Evolutionary conservation across 768 basidiomycete genomes (phyloP).

Genomic region (Lentinula sp.): DNA sequence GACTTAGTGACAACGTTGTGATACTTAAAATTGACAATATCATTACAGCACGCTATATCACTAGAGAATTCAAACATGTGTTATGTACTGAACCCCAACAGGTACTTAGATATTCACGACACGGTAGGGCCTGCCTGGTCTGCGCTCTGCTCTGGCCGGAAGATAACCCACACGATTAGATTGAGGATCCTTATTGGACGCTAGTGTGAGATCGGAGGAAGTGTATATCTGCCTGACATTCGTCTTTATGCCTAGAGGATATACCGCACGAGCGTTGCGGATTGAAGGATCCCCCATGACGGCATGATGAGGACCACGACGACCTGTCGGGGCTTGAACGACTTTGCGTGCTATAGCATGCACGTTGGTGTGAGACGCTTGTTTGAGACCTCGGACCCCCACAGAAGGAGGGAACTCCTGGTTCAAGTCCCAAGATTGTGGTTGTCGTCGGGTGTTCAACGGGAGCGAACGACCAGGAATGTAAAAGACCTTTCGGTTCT

Average conservation of each 20-base stretch:
- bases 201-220: neutral
- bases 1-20: constrained; percentile 7
- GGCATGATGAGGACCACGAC: neutral
- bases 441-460: neutral
- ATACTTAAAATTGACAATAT: neutral
- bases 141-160: neutral
- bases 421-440: neutral
- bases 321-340: neutral
- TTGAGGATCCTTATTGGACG: neutral
- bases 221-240: neutral
- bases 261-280: neutral
- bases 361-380: neutral
- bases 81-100: neutral
- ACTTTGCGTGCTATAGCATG: neutral
- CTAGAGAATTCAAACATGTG: neutral
- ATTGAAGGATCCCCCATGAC: neutral
- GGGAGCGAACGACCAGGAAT: neutral
- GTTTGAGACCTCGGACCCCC: neutral
- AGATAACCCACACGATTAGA: neutral
- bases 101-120: neutral
- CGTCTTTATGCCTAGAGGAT: neutral
- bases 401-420: neutral
- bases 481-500: neutral
- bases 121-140: neutral
- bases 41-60: neutral